These are phyloP conservation scores for Lactifluus rugatus DNA, from an alignment of 768 basidiomycete species.

Conservation along the genomic window DNA sequence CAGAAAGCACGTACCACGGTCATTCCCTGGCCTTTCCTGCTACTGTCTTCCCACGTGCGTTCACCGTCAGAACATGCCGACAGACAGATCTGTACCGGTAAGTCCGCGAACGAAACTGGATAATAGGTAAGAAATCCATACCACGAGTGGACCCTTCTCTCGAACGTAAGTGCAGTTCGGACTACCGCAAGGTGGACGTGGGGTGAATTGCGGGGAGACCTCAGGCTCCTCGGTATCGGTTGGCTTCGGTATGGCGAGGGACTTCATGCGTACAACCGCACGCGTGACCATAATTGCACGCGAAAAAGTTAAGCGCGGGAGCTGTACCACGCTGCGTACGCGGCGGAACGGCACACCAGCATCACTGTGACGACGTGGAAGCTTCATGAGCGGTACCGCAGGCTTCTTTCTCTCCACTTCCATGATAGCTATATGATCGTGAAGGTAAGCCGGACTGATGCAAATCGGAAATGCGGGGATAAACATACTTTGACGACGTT, in stretches of 20 bases:
- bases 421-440: neutral
- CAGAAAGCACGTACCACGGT: slow-evolving; percentile 5
- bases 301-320: neutral
- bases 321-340: neutral
- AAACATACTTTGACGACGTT: neutral
- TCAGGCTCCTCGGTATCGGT: neutral
- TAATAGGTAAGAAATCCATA: neutral
- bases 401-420: neutral
- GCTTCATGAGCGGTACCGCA: neutral
- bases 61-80: slow-evolving; percentile 9
- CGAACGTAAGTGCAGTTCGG: neutral
- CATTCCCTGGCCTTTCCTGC: slow-evolving; percentile 10
- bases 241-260: neutral
- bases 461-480: neutral
- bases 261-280: neutral
- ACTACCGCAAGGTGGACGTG: neutral
- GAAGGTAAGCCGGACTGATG: neutral
- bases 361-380: slow-evolving; percentile 1
- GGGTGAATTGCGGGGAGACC: neutral
- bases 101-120: neutral
- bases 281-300: neutral
- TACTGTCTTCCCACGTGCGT: slow-evolving; percentile 6
- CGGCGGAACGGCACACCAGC: neutral
- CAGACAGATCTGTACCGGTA: slow-evolving; percentile 4
- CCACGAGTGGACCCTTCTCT: slow-evolving; percentile 2